Evolutionary conservation across 352 stramenopile genomes (phyloP), one percentile per base, ranked within the genome.

Genomic region (Globisporangium abappressorium): DNA sequence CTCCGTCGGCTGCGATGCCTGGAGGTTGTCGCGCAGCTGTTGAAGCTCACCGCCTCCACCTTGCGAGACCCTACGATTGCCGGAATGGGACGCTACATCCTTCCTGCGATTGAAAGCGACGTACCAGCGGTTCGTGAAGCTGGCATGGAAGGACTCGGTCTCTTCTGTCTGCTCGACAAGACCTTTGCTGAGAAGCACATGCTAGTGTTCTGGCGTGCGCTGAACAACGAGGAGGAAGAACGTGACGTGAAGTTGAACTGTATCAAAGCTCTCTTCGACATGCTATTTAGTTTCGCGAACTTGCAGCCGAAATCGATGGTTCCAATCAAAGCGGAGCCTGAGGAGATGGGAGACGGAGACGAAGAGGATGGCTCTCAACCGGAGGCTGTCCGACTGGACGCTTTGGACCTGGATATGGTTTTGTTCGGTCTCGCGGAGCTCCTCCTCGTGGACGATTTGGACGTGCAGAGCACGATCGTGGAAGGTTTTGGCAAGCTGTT

Each of bases 191-290:
- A 90, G 53, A 73, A 79, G 1, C 86, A 94, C 62, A 71, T 92
- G 66, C 77, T 92, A 55, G 79, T 92, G 3, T 94, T 94, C 64
- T 94, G 84, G 86, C 79, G 79, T 43, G 86, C 84, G 1, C 73
- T 94, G 54, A 92, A 90, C 72, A 90, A 90, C 49, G 78, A 84
- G 9, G 79, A 93, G 36, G 86, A 94, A 78, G 86, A 94, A 66
- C 79, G 70, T 9, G 84, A 92, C 26, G 79, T 92, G 33, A 91
- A 92, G 69, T 74, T 90, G 62, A 91, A 78, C n/a, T 92, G 86
- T 58, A 83, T 92, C 28, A 78, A 85, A 56, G 77, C 82, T 15
- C 85, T 92, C 54, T 74, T 91, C 49, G 85, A 93, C 61, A 87
- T 89, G 75, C 64, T 78, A 12, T 82, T 91, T 57, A 87, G 80